Evolutionary conservation across 768 basidiomycete genomes (phyloP), one percentile per base, ranked within the genome.

Genomic region (Suillus weaverae): DNA sequence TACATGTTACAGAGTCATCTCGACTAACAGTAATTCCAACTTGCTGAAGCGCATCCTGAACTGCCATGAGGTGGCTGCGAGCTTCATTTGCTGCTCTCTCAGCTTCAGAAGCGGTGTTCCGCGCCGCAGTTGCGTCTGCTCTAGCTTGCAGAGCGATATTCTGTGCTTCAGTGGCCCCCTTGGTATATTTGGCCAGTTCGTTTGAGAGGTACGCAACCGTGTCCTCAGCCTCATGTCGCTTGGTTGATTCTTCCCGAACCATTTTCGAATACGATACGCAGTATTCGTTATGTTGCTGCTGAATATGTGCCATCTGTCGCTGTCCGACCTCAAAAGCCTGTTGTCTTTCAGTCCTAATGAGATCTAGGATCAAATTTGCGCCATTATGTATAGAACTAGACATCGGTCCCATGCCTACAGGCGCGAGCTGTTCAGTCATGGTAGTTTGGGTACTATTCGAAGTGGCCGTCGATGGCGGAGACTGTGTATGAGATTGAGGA

Each of bases 311-410:
- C 2, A 62, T 39, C 26, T n/a, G 36, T 55, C 50, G 62, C 20
- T 57, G 35, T 6, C n/a, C 7, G 9, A 39, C 62, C 5, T 60
- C 33, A 5, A 33, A 38, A n/a, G 16, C 36, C 55, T 62, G 50
- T 41, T 60, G 35, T 57, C 36, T 62, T 62, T 62, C 62, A 16
- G 20, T 36, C 38, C n/a, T 59, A 16, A 62, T 62, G 3, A 62
- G 51, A 14, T 39, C 50, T 26, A 62, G 56, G n/a, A 62, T 55
- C 20, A 32, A 20, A 26, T 62, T 41, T 26, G 62, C 62, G 5
- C 62, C 62, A 60, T 60, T 18, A 16, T 30, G 36, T 33, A 62
- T 62, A 16, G 62, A 36, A 36, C 33, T 61, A 30, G 62, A 62
- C 14, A 54, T 35, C 9, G 41, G 13, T 8, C 56, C 22, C 20